phyloP scores from a whole-genome alignment of 345 rosid species.

The Anacardium occidentale region DNA sequence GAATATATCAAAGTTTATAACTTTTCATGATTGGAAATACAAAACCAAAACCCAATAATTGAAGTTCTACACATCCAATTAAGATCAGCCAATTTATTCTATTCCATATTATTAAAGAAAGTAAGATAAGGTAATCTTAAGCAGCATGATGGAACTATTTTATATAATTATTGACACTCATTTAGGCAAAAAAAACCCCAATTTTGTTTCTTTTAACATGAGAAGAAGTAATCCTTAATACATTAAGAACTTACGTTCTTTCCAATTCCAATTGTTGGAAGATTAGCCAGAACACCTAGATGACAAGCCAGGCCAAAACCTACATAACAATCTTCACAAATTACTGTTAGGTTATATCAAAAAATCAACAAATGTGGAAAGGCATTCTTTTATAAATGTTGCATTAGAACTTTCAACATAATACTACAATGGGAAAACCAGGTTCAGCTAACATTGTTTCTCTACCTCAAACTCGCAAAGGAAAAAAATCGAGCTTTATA shows the following conservation, averaged over 20 bases:
- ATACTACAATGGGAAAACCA: not conserved
- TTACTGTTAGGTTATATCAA: not conserved
- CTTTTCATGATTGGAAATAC: constrained; percentile 13
- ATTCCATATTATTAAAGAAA: not conserved
- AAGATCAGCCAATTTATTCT: not conserved
- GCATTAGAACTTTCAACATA: not conserved
- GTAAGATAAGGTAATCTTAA: not conserved
- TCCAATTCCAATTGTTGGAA: constrained; percentile 82
- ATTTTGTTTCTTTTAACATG: not conserved
- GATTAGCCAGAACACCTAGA: constrained; percentile 72
- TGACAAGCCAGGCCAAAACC: constrained; percentile 95
- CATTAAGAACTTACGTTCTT: constrained; percentile 53
- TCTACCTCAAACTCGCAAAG: not conserved
- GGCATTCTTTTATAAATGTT: constrained; percentile 3
- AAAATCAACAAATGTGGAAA: not conserved
- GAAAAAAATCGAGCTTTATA: not conserved
- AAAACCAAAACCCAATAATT: not conserved
- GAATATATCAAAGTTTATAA: constrained; percentile 22
- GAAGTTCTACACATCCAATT: constrained; percentile 3
- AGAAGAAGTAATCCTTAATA: not conserved
- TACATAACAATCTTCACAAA: constrained; percentile 23
- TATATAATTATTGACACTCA: not conserved
- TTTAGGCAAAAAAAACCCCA: not conserved
- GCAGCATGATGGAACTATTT: not conserved
- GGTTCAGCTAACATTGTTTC: not conserved